Conservation (phyloP, 129 eudicot genomes). For the Deinandra increscens region DNA sequence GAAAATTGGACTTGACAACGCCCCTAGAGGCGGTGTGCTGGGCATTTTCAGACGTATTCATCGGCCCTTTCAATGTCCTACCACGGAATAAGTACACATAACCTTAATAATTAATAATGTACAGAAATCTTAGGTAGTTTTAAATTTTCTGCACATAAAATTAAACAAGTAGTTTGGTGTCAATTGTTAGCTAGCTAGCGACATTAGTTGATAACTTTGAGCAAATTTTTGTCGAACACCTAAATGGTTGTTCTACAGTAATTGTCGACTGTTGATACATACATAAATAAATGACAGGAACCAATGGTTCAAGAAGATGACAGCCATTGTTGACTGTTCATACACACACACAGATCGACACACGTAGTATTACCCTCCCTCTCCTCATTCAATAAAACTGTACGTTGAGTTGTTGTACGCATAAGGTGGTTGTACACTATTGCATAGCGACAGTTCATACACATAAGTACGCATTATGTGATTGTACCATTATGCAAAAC, state of each 20-base stretch:
- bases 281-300: background rate
- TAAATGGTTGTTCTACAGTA: background rate
- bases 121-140: too few relatives aligned
- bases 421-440: conserved; percentile 22
- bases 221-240: conserved; percentile 22
- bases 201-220: conserved; percentile 14
- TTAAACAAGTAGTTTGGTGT: background rate
- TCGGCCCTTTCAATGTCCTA: too few relatives aligned
- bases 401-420: conserved; percentile 14
- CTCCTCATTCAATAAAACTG: too few relatives aligned
- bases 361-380: too few relatives aligned
- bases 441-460: conserved; percentile 17
- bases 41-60: too few relatives aligned
- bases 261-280: conserved; percentile 18
- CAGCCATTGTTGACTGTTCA: conserved; percentile 27
- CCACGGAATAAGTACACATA: too few relatives aligned
- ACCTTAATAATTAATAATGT: too few relatives aligned
- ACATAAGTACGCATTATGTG: conserved; percentile 24
- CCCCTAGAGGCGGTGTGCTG: too few relatives aligned
- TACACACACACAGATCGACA: too few relatives aligned
- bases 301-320: conserved; percentile 18
- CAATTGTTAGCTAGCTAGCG: too few relatives aligned
- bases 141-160: too few relatives aligned
- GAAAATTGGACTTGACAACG: too few relatives aligned
- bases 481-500: conserved; percentile 35